Evolutionary conservation across 2,329 filamentous ascomycete genomes (phyloP).

Genomic region (Pseudonectria buxi): DNA sequence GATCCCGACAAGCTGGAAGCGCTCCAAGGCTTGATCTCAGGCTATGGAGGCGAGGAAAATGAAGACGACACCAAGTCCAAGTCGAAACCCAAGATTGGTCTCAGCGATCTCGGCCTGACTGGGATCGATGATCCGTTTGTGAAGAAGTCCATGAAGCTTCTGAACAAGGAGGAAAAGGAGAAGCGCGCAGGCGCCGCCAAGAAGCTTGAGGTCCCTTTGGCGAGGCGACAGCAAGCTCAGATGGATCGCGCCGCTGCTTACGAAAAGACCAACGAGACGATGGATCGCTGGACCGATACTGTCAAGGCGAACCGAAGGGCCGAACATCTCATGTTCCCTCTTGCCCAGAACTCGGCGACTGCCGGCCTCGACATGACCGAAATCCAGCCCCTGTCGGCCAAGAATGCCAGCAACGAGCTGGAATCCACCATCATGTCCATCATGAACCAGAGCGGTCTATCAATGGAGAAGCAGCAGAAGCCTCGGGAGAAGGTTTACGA

Average conservation of each 20-base stretch:
- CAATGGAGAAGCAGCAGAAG: slow-evolving; percentile 38
- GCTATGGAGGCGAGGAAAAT: slow-evolving; percentile 58
- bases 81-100: slow-evolving; percentile 60
- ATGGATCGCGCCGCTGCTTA: slow-evolving; percentile 78
- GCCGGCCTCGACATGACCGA: slow-evolving; percentile 55
- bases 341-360: slow-evolving; percentile 63
- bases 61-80: slow-evolving; percentile 40
- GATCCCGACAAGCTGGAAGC: slow-evolving; percentile 55
- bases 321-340: slow-evolving; percentile 82
- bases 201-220: slow-evolving; percentile 76
- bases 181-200: slow-evolving; percentile 39
- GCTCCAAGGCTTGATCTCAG: slow-evolving; percentile 62
- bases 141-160: slow-evolving; percentile 71
- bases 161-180: slow-evolving; percentile 56
- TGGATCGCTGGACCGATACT: slow-evolving; percentile 88
- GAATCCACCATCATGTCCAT: slow-evolving; percentile 83
- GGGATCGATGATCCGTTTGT: slow-evolving; percentile 67
- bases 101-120: slow-evolving; percentile 67
- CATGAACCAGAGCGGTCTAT: slow-evolving; percentile 79
- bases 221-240: slow-evolving; percentile 79
- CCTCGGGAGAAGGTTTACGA: slow-evolving; percentile 56
- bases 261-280: slow-evolving; percentile 82
- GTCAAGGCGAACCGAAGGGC: slow-evolving; percentile 90
- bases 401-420: slow-evolving; percentile 67
- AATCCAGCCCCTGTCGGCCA: slow-evolving; percentile 56